Evolutionary conservation across 2,329 filamentous ascomycete species (phyloP), one percentile per base, ranked within the genome.

Genomic region (Alternaria angustiovoidea): DNA sequence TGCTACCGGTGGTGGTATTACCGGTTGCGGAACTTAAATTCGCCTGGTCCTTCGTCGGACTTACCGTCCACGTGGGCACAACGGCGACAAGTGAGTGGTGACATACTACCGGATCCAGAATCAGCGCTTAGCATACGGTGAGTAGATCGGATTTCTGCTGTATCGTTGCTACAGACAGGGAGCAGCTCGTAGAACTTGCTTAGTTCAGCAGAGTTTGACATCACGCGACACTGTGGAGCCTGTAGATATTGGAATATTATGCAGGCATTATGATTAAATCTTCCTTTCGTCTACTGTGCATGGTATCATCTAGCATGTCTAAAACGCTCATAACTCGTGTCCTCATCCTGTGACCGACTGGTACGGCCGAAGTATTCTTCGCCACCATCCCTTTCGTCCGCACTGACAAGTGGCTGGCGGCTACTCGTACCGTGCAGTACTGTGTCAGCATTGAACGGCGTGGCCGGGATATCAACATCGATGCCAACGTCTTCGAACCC

Each of bases 361-460:
- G 11, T 41, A 26, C 47, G 36, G 12, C 56, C 41, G 43, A 61
- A 65, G 48, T 66, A 65, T 14, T 48, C 63, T 7, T 34, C 57
- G 42, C 47, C 46, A 54, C 51, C 55, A n/a, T 56, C 47, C 22
- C 56, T 55, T 16, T 48, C 49, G 26, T 57, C 54, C 22, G 16
- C 30, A 43, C 53, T 36, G 16, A 72, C 64, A 54, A 73, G 61
- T 7, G 64, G 61, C 58, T 69, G 66, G 8, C 62, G 53, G 58
- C 65, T 70, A 18, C 52, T 48, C 7, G 62, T 64, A 4, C 60
- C 53, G 14, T 58, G 44, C 4, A 75, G 24, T 32, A 70, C 62
- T 18, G 71, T 69, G 11, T 71, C 70, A 7, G 54, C 58, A 26
- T 66, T 67, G 1, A 75, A 53, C 24, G 71, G 70, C 18, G 67